These are phyloP conservation scores for Eucalyptus curtisii DNA, from an alignment of 345 rosid species.

Conservation along the genomic window DNA sequence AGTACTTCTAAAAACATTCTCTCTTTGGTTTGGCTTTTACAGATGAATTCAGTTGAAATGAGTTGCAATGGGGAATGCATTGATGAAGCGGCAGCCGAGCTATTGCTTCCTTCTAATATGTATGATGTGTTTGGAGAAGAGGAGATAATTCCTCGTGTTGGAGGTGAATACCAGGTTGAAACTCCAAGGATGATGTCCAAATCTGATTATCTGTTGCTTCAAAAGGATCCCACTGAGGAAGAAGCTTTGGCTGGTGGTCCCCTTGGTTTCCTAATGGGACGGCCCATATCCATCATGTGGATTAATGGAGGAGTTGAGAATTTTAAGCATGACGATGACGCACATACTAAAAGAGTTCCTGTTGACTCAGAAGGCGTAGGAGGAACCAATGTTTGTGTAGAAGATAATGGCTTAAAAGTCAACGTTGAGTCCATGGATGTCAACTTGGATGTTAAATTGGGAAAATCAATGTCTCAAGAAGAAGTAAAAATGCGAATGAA, in stretches of 20 bases:
- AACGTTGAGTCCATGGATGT: conserved; percentile 1
- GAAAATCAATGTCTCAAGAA: background rate
- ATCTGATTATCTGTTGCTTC: background rate
- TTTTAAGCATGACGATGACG: conserved; percentile 5
- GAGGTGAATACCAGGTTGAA: conserved; percentile 40
- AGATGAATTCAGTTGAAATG: conserved; percentile 27
- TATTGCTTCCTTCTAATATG: conserved; percentile 10
- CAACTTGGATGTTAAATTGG: background rate
- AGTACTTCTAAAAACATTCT: background rate
- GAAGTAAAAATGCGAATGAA: background rate
- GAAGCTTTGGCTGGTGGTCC: background rate
- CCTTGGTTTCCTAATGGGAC: conserved; percentile 15
- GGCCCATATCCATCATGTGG: conserved; percentile 45
- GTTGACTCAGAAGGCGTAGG: background rate
- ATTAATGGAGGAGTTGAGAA: conserved; percentile 6
- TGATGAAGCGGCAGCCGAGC: conserved; percentile 17
- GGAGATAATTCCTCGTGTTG: conserved; percentile 42
- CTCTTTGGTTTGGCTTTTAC: background rate
- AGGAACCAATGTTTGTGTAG: background rate
- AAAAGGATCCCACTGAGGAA: background rate
- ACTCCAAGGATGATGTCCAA: conserved; percentile 27
- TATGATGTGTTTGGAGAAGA: conserved; percentile 26
- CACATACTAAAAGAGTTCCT: conserved; percentile 1
- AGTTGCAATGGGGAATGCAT: conserved; percentile 4
- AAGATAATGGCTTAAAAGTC: background rate